Conservation (phyloP, 441 rosid species). For the Pelargonium cotyledonis region DNA sequence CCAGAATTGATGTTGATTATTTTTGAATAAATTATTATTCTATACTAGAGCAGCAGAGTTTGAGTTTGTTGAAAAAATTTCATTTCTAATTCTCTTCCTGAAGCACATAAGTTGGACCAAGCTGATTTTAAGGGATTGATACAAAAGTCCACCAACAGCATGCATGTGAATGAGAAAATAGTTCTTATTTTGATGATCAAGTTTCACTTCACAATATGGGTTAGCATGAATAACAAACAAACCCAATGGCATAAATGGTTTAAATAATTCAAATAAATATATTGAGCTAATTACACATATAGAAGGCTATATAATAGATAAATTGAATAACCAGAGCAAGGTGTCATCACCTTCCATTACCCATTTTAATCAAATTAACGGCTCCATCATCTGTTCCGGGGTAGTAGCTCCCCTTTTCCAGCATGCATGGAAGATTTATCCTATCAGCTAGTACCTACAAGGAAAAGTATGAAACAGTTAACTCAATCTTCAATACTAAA, state of each 20-base stretch:
- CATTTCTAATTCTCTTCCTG: too few species aligned
- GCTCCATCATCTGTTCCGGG: slow-evolving; percentile 99
- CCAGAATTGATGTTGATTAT: not conserved
- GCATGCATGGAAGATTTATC: slow-evolving; percentile 80
- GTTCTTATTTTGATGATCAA: too few species aligned
- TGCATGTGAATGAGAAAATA: too few species aligned
- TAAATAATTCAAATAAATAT: not conserved
- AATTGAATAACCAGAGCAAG: slow-evolving; percentile 11
- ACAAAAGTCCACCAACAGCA: not conserved
- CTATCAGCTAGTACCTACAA: slow-evolving; percentile 85
- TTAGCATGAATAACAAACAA: too few species aligned
- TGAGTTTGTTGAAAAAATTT: not conserved
- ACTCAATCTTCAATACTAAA: slow-evolving; percentile 7
- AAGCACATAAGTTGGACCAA: too few species aligned
- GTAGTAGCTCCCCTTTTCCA: slow-evolving; percentile 93
- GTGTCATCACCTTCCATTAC: slow-evolving; percentile 57
- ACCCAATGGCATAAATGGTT: too few species aligned
- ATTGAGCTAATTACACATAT: not conserved
- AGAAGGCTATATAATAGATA: slow-evolving; percentile 11
- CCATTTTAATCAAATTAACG: slow-evolving; percentile 69
- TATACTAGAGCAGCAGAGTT: not conserved
- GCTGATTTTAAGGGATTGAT: not conserved
- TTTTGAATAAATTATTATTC: not conserved
- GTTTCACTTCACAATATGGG: too few species aligned
- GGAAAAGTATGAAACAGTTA: slow-evolving; percentile 22